Conservation (phyloP, 2,329 filamentous ascomycete genomes). For the Diaporthe citri region DNA sequence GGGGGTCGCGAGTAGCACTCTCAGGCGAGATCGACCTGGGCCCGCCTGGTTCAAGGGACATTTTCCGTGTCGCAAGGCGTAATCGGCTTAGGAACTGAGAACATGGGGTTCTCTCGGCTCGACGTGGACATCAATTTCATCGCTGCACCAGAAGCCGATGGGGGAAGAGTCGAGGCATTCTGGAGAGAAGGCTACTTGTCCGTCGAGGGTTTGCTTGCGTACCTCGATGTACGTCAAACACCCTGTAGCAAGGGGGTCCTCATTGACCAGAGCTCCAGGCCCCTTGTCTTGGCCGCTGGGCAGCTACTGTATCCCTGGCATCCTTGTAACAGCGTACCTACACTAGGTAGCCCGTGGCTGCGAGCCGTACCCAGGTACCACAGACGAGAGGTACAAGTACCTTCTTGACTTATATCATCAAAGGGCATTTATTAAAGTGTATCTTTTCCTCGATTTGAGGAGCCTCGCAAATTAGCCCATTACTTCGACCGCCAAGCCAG, state of each 20-base stretch:
- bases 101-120: conserved; percentile 40
- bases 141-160: conserved; percentile 28
- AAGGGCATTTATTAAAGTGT: neutral
- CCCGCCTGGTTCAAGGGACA: conserved; percentile 74
- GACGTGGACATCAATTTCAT: conserved; percentile 37
- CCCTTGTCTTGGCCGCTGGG: conserved; percentile 9
- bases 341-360: too few relatives aligned
- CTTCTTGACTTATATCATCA: neutral
- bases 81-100: conserved; percentile 34
- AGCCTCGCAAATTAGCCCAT: neutral
- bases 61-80: conserved; percentile 49
- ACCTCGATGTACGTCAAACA: conserved; percentile 36
- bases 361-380: neutral
- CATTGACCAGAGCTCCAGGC: conserved; percentile 7
- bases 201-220: conserved; percentile 36
- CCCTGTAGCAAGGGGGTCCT: conserved; percentile 18
- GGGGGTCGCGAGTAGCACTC: conserved; percentile 86
- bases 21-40: conserved; percentile 78
- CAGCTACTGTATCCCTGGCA: neutral
- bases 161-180: conserved; percentile 26
- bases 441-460: neutral
- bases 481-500: neutral
- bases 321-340: neutral
- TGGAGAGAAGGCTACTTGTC: conserved; percentile 34
- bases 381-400: neutral